Percentiles rank a stretch among this genome's conserved stretches.
These are phyloP conservation scores for Suillus occidentalis DNA, from an alignment of 768 basidiomycete genomes.

Conservation along the genomic window DNA sequence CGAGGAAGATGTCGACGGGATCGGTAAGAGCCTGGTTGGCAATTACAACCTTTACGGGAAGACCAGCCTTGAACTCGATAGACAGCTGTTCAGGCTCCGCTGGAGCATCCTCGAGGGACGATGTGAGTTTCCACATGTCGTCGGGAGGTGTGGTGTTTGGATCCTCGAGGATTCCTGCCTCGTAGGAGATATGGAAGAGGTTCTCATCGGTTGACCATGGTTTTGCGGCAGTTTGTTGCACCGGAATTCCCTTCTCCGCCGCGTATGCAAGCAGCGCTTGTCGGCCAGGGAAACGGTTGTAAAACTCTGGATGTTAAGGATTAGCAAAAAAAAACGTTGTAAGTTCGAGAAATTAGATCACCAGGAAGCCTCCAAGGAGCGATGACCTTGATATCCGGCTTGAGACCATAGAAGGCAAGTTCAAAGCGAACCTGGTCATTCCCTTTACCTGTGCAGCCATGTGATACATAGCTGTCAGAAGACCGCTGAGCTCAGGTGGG, in stretches of 20 bases:
- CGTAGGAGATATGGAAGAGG: conserved; percentile 99
- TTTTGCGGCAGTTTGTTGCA: conserved; percentile 92
- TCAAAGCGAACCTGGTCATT: conserved; percentile 99
- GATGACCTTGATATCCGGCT: conserved; percentile 98
- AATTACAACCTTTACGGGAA: conserved; percentile 85
- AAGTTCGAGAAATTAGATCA: conserved; percentile 27
- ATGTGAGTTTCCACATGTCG: conserved; percentile 99
- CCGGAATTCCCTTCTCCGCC: conserved; percentile 68
- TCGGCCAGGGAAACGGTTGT: conserved; percentile 4
- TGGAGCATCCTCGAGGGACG: conserved; percentile 81
- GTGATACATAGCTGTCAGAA: conserved; percentile 78
- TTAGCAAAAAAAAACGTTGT: neutral
- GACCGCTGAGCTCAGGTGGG: neutral
- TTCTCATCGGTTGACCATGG: conserved; percentile 99
- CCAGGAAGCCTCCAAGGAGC: conserved; percentile 98
- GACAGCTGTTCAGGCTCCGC: conserved; percentile 71
- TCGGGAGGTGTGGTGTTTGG: conserved; percentile 90
- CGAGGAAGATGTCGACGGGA: conserved; percentile 89
- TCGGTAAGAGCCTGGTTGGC: conserved; percentile 75
- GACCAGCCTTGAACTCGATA: conserved; percentile 84
- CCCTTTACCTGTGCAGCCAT: conserved; percentile 99
- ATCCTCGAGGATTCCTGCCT: conserved; percentile 98
- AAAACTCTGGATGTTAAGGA: conserved; percentile 57
- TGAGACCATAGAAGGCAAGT: conserved; percentile 94
- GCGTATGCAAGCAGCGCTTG: conserved; percentile 92